Conservation (phyloP, 1,284 basidiomycete genomes). For the Leucoagaricus sp. region DNA sequence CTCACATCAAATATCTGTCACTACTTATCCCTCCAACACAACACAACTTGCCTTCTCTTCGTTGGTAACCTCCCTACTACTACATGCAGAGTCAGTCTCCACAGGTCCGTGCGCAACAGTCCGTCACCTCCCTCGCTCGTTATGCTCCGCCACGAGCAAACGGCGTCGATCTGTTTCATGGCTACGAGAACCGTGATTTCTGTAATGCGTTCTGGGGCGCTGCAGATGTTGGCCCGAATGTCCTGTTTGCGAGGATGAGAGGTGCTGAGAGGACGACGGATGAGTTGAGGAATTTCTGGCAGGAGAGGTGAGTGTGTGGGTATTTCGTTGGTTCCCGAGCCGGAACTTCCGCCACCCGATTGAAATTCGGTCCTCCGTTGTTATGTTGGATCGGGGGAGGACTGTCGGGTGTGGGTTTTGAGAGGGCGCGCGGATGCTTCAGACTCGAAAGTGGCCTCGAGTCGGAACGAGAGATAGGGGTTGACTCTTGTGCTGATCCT, state of each 20-base stretch:
- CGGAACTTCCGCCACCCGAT: too few species aligned
- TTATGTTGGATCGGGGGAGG: background rate
- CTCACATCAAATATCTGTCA: slow-evolving; percentile 16
- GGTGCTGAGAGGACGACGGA: slow-evolving; percentile 85
- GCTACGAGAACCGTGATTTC: slow-evolving; percentile 59
- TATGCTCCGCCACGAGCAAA: slow-evolving; percentile 55
- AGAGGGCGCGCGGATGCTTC: background rate
- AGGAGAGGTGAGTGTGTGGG: slow-evolving; percentile 84
- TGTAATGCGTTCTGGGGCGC: slow-evolving; percentile 97
- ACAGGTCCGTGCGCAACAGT: slow-evolving; percentile 48
- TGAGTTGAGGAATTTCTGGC: slow-evolving; percentile 86
- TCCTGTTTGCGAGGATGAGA: slow-evolving; percentile 86
- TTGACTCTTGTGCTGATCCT: slow-evolving; percentile 5
- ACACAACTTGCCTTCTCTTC: slow-evolving; percentile 14
- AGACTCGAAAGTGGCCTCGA: background rate
- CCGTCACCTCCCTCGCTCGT: slow-evolving; percentile 66
- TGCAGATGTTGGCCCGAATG: slow-evolving; percentile 88
- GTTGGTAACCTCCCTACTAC: background rate
- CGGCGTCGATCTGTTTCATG: slow-evolving; percentile 49
- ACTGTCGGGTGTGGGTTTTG: background rate
- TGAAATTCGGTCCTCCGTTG: too few species aligned
- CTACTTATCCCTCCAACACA: background rate
- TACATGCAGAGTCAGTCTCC: slow-evolving; percentile 57
- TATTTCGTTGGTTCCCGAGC: too few species aligned
- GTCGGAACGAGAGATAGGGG: background rate